A percentile compares a stretch with the other conserved stretches of the same genome.
phyloP scores from a whole-genome alignment of 352 stramenopile genomes.

The Globisporangium abappressorium region DNA sequence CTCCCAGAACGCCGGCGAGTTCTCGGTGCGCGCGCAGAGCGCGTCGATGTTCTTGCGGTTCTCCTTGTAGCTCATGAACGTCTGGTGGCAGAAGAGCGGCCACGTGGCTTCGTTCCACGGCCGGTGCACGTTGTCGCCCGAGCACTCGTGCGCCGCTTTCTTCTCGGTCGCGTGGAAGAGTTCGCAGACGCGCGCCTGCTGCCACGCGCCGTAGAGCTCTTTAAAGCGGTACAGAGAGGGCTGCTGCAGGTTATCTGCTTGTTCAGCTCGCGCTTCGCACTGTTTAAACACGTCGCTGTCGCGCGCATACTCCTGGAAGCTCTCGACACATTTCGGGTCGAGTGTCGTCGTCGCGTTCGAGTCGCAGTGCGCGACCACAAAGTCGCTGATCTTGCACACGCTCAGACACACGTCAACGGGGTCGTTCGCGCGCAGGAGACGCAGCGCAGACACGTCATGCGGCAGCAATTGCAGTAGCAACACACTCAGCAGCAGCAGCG shows the following conservation, averaged over 20 bases:
- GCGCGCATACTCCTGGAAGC: constrained; percentile 51
- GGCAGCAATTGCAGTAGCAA: background rate
- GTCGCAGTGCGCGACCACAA: constrained; percentile 35
- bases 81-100: constrained; percentile 57
- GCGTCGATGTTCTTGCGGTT: constrained; percentile 43
- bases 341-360: background rate
- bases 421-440: background rate
- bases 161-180: constrained; percentile 50
- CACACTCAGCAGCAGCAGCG: background rate
- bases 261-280: constrained; percentile 27
- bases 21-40: constrained; percentile 35
- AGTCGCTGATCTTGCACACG: constrained; percentile 44
- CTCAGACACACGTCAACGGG: constrained; percentile 27
- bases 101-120: constrained; percentile 45
- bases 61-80: constrained; percentile 48
- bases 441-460: background rate
- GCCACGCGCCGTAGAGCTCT: constrained; percentile 42
- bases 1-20: constrained; percentile 60
- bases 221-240: constrained; percentile 26
- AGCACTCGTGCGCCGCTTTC: constrained; percentile 43
- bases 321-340: constrained; percentile 36
- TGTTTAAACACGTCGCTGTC: constrained; percentile 33
- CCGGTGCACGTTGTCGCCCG: constrained; percentile 31
- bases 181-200: constrained; percentile 41
- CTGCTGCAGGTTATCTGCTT: background rate